These are phyloP conservation scores for Immersiella caudata DNA, from an alignment of 495 filamentous ascomycete genomes.

Conservation along the genomic window DNA sequence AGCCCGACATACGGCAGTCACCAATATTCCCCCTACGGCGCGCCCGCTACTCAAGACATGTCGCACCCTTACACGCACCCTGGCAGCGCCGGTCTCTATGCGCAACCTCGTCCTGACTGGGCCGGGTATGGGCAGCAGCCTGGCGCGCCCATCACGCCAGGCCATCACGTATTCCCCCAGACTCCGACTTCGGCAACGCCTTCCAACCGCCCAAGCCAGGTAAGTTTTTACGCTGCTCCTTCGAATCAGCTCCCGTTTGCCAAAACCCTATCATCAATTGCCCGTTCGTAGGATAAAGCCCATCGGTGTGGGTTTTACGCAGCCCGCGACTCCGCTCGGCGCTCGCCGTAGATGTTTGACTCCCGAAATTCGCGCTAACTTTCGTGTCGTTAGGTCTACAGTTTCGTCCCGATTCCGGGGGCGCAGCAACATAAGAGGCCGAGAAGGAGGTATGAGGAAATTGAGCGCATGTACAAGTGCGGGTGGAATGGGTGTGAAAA, in stretches of 20 bases:
- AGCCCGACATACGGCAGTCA: conserved; percentile 84
- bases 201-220: conserved; percentile 69
- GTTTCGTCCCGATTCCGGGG: conserved; percentile 96
- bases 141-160: conserved; percentile 56
- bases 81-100: conserved; percentile 60
- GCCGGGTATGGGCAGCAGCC: conserved; percentile 69
- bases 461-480: conserved; percentile 99
- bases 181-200: conserved; percentile 56
- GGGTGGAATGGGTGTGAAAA: conserved; percentile 98
- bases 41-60: conserved; percentile 78
- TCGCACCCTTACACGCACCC: conserved; percentile 66
- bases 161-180: conserved; percentile 54
- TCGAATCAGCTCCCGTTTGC: not conserved
- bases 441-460: conserved; percentile 93
- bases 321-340: not conserved
- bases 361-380: not conserved
- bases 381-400: conserved; percentile 74
- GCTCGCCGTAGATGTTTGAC: not conserved
- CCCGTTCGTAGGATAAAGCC: not conserved
- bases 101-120: conserved; percentile 77
- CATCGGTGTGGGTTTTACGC: no score
- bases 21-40: conserved; percentile 78
- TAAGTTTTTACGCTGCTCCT: conserved; percentile 50
- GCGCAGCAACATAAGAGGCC: conserved; percentile 97
- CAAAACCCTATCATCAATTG: conserved; percentile 15